Evolutionary conservation across 2,329 filamentous ascomycete species (phyloP).

Genomic region (Aspergillus felis): DNA sequence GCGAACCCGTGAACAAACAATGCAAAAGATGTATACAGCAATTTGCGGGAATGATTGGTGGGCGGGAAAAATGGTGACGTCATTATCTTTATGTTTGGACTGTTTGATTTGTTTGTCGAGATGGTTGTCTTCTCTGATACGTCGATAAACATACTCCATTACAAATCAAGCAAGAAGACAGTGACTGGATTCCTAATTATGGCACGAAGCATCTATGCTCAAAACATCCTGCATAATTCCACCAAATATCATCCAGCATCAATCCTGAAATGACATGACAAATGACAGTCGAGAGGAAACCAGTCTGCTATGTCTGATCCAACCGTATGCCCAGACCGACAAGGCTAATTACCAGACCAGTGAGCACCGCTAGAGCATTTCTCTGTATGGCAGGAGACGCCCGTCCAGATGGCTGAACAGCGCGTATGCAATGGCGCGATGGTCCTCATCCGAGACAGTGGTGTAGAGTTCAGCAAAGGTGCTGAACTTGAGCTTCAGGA

Average conservation of each 20-base stretch:
- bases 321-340: background rate
- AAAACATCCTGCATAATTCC: background rate
- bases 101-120: background rate
- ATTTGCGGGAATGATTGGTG: background rate
- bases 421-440: background rate
- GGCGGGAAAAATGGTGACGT: background rate
- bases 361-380: background rate
- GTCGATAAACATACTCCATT: too few species aligned
- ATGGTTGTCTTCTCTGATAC: background rate
- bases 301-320: background rate
- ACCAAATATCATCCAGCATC: background rate
- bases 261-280: too few species aligned
- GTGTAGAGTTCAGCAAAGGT: background rate
- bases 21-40: background rate
- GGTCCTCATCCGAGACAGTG: background rate
- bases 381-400: background rate
- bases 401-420: background rate
- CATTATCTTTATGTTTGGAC: background rate
- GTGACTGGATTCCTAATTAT: background rate
- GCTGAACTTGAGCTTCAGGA: background rate
- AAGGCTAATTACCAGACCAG: too few species aligned
- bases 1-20: background rate
- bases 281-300: background rate
- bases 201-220: background rate
- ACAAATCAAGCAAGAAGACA: background rate